phyloP scores from a whole-genome alignment of 257 asterid species.

The Prunella vulgaris region DNA sequence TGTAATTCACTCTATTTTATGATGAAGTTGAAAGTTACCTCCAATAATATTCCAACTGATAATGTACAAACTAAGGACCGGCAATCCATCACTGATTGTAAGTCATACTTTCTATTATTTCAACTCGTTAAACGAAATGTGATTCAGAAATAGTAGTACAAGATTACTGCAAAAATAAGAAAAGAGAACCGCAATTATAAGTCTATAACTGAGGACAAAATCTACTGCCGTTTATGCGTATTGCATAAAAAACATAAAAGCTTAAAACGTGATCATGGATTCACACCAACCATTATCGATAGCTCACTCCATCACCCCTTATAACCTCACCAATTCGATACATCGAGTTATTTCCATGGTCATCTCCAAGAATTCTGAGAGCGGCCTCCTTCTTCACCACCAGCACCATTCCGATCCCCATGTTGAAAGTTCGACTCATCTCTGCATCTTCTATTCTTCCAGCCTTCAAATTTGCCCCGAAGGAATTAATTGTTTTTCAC shows the following conservation, averaged over 20 bases:
- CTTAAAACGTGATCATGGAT: neutral
- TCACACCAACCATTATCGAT: constrained; percentile 15
- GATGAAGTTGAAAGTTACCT: no score
- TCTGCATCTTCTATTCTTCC: constrained; percentile 75
- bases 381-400: constrained; percentile 72
- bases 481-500: neutral
- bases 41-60: no score
- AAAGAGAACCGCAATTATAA: no score
- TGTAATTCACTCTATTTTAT: no score
- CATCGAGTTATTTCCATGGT: constrained; percentile 11
- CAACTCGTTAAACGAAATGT: no score
- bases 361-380: constrained; percentile 43
- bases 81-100: no score
- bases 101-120: no score
- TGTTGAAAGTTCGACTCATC: constrained; percentile 85
- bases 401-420: constrained; percentile 97
- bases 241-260: neutral
- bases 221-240: no score
- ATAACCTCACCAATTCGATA: constrained; percentile 64
- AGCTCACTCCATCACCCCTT: constrained; percentile 64
- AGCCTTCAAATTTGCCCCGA: constrained; percentile 37
- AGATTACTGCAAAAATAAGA: no score
- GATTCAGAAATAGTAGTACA: no score
- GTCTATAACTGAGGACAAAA: no score
- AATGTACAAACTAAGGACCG: no score